Base-by-base conservation (phyloP, 2,329 filamentous ascomycete genomes). In the Calonectria henricotiae region DNA sequence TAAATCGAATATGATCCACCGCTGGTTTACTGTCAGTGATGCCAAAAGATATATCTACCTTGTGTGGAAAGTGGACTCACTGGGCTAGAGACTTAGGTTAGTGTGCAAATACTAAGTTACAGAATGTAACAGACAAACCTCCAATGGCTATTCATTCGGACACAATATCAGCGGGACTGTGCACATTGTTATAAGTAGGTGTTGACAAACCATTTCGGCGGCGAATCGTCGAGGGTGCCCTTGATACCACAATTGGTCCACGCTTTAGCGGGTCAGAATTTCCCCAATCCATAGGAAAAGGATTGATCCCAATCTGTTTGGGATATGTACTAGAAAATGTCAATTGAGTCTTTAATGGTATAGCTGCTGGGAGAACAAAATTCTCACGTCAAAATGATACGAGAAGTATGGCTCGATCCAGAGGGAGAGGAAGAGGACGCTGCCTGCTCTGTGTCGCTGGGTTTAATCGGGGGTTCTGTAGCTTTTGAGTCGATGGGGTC, bases 1-100 rank as follows among this genome's bases (percentile, higher is more conserved):
- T 98, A 98, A 74, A 98, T 96, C 71, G 94, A 95, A 82, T 99
- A 98, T 5, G 95, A 98, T 68, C 96, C 96, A 73, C 96, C 96
- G 44, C 83, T 85, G 58, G 66, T 17, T 62, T 65, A 41, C 51
- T 69, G 30, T 62, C 37, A 76, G 70, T 43, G 67, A 27, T 35
- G 12, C 25, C 13, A 43, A 27, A 30, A 43, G 46, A 17, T 49
- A n/a, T 27, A 25, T n/a, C 25, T 35, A 3, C 0, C 49, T 37
- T 37, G 20, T 39, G 12, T 6, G 27, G n/a, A 25, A 54, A n/a
- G 17, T 27, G 20, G 44, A 78, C 76, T 75, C 58, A 78, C 76
- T 78, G 83, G 67, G 83, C 83, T 84, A 65, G 71, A 69, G 65
- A 74, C 46, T 17, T 67, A 12, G 15, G 49, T 78, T 71, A 78